Base-by-base conservation (phyloP, 2,329 filamentous ascomycete species). In the Colletotrichum simmondsii region DNA sequence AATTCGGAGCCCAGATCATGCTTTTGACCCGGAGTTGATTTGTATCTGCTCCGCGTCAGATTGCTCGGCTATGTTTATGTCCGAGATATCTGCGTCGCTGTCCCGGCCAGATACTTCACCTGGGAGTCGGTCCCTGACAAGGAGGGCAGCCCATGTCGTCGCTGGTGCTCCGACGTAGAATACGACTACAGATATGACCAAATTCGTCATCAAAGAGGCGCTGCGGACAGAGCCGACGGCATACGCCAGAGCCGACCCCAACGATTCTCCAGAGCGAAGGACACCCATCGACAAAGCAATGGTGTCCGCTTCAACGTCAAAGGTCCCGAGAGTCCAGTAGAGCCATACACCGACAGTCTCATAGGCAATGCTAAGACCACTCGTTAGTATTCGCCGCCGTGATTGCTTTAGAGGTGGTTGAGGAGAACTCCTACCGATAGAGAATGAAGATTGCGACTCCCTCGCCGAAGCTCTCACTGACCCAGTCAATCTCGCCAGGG, bases 271-370 rank as follows among this genome's bases (percentile, higher is more conserved):
- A 0, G 85, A 86, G 4, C 86, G 80, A 4, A 88, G 79, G 2
- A 88, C 77, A 1, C 85, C 85, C 2, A 87, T 85, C 2, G 82
- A 83, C 0, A 88, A 80, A 0, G 87, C 86, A 16, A 88, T 75
- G 0, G 86, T 87, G 73, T 87, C 85, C 7, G 88, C 78, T 49
- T 88, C 86, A 66, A 87, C 81, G 68, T 87, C 86, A 77, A 87
- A 88, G 3, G 85, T 82, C 4, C 85, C 87, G 0, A 88, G 80
- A 14, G 87, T 77, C 85, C 85, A 88, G 77, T 87, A 88, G 0
- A 87, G 83, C 71, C 87, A 87, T 0, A 71, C 63, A 0, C 68
- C 63, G 6, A 71, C 49, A 14, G 57, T 71, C 35, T 71, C 68
- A 24, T 67, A 71, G 0, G 64, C 68, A 37, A 71, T 71, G 1